Conservation (phyloP, 441 rosid species). For the Populus hybrid region DNA sequence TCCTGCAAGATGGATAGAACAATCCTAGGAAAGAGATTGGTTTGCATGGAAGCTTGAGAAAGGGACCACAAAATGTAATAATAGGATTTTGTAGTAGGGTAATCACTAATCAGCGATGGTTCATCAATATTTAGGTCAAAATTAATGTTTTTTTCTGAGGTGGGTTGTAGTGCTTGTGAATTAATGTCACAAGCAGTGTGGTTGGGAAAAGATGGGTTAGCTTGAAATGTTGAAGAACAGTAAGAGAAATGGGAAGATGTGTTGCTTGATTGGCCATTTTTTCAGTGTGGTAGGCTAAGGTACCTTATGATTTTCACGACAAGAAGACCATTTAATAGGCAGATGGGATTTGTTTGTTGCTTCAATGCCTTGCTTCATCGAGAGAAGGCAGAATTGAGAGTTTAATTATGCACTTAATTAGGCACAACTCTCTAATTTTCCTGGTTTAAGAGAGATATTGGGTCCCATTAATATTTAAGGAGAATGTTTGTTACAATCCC, state of each 20-base stretch:
- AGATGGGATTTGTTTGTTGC: not conserved
- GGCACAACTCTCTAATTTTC: not conserved
- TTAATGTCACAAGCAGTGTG: not conserved
- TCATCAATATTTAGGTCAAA: not conserved
- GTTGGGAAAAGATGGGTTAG: constrained; percentile 14
- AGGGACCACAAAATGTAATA: not conserved
- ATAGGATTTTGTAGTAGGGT: not conserved
- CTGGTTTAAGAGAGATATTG: not conserved
- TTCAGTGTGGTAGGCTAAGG: not conserved
- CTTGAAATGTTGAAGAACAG: constrained; percentile 7
- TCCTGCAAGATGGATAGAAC: not conserved
- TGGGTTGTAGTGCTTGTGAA: not conserved
- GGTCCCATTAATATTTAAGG: not conserved
- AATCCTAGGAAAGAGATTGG: not conserved
- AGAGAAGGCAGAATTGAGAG: not conserved
- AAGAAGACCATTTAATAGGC: not conserved
- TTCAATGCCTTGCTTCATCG: not conserved
- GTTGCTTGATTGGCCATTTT: not conserved
- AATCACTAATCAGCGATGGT: not conserved
- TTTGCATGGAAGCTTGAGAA: not conserved
- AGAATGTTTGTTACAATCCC: not conserved
- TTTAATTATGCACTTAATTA: not conserved
- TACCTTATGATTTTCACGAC: not conserved
- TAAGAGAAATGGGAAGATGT: not conserved
- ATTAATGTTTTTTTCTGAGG: not conserved